phyloP scores from a whole-genome alignment of 176 grass and related monocot genomes.

The Ensete glaucum region DNA sequence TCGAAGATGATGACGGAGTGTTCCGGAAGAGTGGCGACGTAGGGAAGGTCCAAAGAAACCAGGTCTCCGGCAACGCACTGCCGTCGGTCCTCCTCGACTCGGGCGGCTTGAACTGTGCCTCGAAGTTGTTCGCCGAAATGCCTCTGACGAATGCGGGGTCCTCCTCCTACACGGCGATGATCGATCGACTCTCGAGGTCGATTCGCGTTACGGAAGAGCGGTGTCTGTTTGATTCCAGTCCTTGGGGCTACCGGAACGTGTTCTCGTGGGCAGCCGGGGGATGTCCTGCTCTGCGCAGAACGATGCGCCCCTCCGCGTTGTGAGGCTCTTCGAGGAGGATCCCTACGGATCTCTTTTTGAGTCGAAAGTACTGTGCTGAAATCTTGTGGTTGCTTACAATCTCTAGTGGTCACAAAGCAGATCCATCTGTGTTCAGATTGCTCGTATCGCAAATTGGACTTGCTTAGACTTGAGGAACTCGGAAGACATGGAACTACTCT shows the following conservation, averaged over 20 bases:
- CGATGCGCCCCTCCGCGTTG: conserved; percentile 16
- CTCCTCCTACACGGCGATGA: conserved; percentile 48
- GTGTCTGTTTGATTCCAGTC: conserved; percentile 31
- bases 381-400: conserved; percentile 20
- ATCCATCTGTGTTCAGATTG: conserved; percentile 42
- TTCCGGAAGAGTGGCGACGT: conserved; percentile 13
- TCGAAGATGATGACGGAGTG: conserved; percentile 8
- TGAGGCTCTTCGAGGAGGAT: conserved; percentile 22
- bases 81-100: conserved; percentile 31
- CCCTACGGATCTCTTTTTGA: conserved; percentile 36
- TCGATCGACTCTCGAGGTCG: conserved; percentile 26
- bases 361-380: conserved; percentile 27
- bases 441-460: conserved; percentile 30
- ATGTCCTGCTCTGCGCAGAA: conserved; percentile 41
- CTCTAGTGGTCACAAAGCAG: conserved; percentile 23
- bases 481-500: too few relatives aligned
- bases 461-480: too few relatives aligned
- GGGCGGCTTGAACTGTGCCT: conserved; percentile 22
- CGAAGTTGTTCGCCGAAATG: conserved; percentile 40
- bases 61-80: conserved; percentile 38
- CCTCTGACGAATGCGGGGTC: conserved; percentile 39
- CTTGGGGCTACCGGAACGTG: conserved; percentile 29
- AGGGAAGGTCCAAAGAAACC: conserved; percentile 32
- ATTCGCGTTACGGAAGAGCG: conserved; percentile 11
- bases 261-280: conserved; percentile 48